A percentile compares a stretch with the other conserved stretches of the same genome.
These are phyloP conservation scores for Boletus mariae DNA, from an alignment of 1,284 basidiomycete genomes.

Conservation along the genomic window DNA sequence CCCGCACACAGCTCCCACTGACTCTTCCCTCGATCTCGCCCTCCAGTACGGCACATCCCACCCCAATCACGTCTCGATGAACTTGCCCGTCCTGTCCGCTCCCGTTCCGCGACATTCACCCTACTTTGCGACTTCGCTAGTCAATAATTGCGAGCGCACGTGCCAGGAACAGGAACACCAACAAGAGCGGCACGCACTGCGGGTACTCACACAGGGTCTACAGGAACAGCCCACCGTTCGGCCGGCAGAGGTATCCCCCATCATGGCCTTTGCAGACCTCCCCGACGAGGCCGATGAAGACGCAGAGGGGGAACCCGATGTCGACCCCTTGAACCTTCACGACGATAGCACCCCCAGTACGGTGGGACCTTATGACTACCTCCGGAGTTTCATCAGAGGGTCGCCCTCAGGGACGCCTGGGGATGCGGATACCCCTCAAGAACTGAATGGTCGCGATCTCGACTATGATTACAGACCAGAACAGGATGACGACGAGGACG, in stretches of 20 bases:
- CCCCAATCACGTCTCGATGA: slow-evolving; percentile 14
- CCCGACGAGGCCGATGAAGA: slow-evolving; percentile 33
- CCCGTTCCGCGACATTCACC: slow-evolving; percentile 34
- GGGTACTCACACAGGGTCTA: slow-evolving; percentile 33
- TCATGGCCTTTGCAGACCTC: slow-evolving; percentile 30
- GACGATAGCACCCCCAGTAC: slow-evolving; percentile 17
- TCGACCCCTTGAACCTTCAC: slow-evolving; percentile 30
- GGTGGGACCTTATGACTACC: slow-evolving; percentile 28
- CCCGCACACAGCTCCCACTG: slow-evolving; percentile 9
- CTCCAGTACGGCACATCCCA: slow-evolving; percentile 27
- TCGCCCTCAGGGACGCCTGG: slow-evolving; percentile 23
- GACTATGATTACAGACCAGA: slow-evolving; percentile 30
- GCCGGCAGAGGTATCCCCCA: slow-evolving; percentile 33
- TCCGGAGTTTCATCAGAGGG: slow-evolving; percentile 17
- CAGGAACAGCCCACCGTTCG: slow-evolving; percentile 33
- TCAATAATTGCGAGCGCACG: slow-evolving; percentile 35
- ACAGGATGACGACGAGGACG: slow-evolving; percentile 29
- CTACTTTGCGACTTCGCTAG: slow-evolving; percentile 30
- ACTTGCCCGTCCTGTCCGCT: slow-evolving; percentile 26
- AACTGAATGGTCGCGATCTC: slow-evolving; percentile 18
- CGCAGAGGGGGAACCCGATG: slow-evolving; percentile 34
- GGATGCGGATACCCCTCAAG: slow-evolving; percentile 26
- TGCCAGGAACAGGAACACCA: slow-evolving; percentile 39
- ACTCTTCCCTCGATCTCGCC: slow-evolving; percentile 25
- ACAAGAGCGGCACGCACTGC: slow-evolving; percentile 31